A percentile compares a stretch with the other conserved stretches of the same genome.
Conservation (phyloP, 2,329 filamentous ascomycete genomes). For the Rachicladosporium sp. region DNA sequence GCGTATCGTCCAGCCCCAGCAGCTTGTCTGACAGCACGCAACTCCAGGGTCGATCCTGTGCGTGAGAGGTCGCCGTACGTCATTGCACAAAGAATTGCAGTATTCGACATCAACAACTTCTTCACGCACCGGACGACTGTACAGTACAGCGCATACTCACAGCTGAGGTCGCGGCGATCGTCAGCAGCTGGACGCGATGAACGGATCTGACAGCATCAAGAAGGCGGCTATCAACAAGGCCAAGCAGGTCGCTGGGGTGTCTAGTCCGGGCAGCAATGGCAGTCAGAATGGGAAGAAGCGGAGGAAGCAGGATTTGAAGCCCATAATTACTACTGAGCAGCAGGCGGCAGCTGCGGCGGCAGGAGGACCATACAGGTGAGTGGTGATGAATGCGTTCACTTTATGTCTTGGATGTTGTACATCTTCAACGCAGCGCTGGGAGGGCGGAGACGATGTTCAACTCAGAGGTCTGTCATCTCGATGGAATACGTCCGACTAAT, state of each 20-base stretch:
- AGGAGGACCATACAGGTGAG: constrained; percentile 33
- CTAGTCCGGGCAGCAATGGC: constrained; percentile 34
- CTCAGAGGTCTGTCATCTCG: not conserved
- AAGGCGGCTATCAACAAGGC: constrained; percentile 54
- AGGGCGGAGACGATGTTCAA: not conserved
- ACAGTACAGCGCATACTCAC: too few relatives aligned
- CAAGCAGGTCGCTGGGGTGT: constrained; percentile 50
- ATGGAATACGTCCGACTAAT: too few relatives aligned
- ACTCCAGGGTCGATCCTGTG: too few relatives aligned
- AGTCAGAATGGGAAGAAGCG: constrained; percentile 49
- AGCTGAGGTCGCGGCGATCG: too few relatives aligned
- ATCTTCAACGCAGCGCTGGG: not conserved
- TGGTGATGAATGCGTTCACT: constrained; percentile 8
- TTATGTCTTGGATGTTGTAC: not conserved
- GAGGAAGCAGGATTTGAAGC: constrained; percentile 59
- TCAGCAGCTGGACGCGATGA: constrained; percentile 36
- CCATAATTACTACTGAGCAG: constrained; percentile 60
- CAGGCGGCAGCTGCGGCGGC: constrained; percentile 29
- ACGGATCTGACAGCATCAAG: constrained; percentile 48
- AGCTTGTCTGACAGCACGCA: too few relatives aligned
- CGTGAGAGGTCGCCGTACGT: too few relatives aligned
- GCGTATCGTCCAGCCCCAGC: too few relatives aligned
- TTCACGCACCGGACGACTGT: too few relatives aligned
- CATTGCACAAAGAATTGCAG: too few relatives aligned
- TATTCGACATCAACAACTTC: too few relatives aligned